Evolutionary conservation across 2,329 filamentous ascomycete species (phyloP).

Genomic region (Aspergillus arachidicola): DNA sequence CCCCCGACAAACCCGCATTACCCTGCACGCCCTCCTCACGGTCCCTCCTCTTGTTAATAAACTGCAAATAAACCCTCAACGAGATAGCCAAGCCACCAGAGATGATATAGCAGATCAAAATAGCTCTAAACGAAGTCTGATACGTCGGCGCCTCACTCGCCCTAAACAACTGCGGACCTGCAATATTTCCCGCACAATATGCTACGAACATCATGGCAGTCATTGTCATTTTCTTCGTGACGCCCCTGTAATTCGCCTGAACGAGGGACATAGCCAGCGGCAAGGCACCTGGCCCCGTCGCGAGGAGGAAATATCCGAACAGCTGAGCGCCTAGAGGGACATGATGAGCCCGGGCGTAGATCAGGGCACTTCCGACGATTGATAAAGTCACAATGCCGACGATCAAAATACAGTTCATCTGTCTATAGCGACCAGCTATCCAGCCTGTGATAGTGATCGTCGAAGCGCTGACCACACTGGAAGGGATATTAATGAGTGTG

Average conservation of each 20-base stretch:
- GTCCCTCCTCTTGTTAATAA: constrained; percentile 49
- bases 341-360: constrained; percentile 50
- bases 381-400: constrained; percentile 54
- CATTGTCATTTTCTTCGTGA: constrained; percentile 64
- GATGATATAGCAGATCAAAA: constrained; percentile 60
- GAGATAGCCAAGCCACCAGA: constrained; percentile 48
- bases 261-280: constrained; percentile 60
- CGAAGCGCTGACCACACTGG: constrained; percentile 51
- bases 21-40: constrained; percentile 38
- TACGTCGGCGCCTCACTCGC: constrained; percentile 55
- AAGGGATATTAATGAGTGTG: constrained; percentile 59
- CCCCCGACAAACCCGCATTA: constrained; percentile 30
- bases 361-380: constrained; percentile 56
- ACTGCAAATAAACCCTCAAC: constrained; percentile 53
- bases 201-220: constrained; percentile 59
- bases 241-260: constrained; percentile 58
- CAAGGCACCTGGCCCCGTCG: constrained; percentile 56
- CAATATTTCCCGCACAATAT: constrained; percentile 61
- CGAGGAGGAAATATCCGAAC: constrained; percentile 61
- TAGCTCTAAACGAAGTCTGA: constrained; percentile 57
- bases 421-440: constrained; percentile 9
- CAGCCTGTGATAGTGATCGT: constrained; percentile 17
- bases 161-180: constrained; percentile 59
- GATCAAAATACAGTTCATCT: constrained; percentile 41
- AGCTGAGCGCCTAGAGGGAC: constrained; percentile 48